Evolutionary conservation across 805 yeast species (phyloP).

Genomic region (Candida sanyiensis): DNA sequence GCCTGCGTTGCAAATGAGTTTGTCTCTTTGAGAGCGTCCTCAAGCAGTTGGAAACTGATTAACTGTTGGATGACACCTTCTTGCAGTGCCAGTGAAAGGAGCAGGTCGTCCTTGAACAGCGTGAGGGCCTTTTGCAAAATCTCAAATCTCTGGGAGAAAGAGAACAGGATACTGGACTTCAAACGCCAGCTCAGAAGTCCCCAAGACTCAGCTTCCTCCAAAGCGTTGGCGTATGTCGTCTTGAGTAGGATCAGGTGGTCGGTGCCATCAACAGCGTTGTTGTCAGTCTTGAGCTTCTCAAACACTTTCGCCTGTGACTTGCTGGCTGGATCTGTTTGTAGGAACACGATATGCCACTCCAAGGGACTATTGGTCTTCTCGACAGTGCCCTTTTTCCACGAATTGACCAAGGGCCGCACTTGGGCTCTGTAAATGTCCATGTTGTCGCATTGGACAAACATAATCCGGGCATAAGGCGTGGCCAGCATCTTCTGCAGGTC

Average conservation of each 20-base stretch:
- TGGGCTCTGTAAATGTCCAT: slow-evolving; percentile 72
- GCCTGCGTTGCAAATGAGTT: slow-evolving; percentile 37
- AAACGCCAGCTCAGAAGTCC: slow-evolving; percentile 37
- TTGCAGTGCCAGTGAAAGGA: slow-evolving; percentile 31
- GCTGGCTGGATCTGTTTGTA: slow-evolving; percentile 33
- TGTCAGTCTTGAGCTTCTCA: slow-evolving; percentile 53
- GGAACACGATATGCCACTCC: slow-evolving; percentile 58
- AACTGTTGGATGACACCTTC: slow-evolving; percentile 49
- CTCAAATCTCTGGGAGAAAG: slow-evolving; percentile 45
- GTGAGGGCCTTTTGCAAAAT: slow-evolving; percentile 6
- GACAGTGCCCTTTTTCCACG: slow-evolving; percentile 58
- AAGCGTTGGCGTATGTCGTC: slow-evolving; percentile 17
- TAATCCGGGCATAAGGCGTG: slow-evolving; percentile 54
- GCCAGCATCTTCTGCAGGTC: slow-evolving; percentile 9
- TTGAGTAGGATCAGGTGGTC: slow-evolving; percentile 34
- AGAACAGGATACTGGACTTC: slow-evolving; percentile 44
- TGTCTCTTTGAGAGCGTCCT: slow-evolving; percentile 54
- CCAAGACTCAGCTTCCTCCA: slow-evolving; percentile 48
- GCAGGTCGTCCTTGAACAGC: not conserved
- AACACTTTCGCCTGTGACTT: slow-evolving; percentile 42
- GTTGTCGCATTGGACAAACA: slow-evolving; percentile 61
- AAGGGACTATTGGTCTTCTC: slow-evolving; percentile 39
- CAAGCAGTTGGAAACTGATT: slow-evolving; percentile 49
- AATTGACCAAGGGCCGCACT: slow-evolving; percentile 74
- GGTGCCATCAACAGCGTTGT: slow-evolving; percentile 29